These are phyloP conservation scores for Kwoniella shivajii DNA, from an alignment of 1,284 basidiomycete species.

Conservation along the genomic window DNA sequence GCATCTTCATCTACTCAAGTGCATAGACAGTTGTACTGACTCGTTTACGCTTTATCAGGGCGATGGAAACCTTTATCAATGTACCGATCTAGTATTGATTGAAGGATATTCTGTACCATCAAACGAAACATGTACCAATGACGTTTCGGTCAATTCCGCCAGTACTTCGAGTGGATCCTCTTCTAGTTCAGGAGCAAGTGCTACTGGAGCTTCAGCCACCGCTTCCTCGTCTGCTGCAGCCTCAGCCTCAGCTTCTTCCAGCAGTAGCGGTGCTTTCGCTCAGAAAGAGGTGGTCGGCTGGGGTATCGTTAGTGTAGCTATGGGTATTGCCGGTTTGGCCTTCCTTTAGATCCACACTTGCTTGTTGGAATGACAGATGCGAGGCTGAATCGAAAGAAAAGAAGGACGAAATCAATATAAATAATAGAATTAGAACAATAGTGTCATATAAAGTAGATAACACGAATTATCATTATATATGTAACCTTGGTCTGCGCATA, in stretches of 20 bases:
- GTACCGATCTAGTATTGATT: constrained; percentile 69
- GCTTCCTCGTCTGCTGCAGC: neutral
- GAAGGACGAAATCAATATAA: too few relatives aligned
- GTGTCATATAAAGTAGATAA: too few relatives aligned
- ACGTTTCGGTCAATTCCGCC: constrained; percentile 9
- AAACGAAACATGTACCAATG: constrained; percentile 55
- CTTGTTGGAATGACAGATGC: neutral
- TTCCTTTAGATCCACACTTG: constrained; percentile 4
- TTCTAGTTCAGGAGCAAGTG: neutral
- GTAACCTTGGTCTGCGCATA: too few relatives aligned
- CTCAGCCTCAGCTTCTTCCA: neutral
- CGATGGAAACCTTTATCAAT: constrained; percentile 72
- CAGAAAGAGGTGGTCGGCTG: constrained; percentile 4
- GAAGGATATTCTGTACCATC: constrained; percentile 57
- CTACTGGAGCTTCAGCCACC: constrained; percentile 5
- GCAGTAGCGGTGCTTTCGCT: constrained; percentile 8
- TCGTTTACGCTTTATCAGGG: constrained; percentile 64
- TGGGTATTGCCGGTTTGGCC: constrained; percentile 14
- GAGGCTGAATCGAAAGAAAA: too few relatives aligned
- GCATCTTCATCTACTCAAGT: too few relatives aligned
- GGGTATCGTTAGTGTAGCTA: constrained; percentile 7
- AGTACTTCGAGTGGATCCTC: constrained; percentile 11
- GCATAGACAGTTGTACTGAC: neutral
- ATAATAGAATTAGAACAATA: too few relatives aligned
- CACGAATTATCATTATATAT: too few relatives aligned